A percentile compares a stretch with the other conserved stretches of the same genome.
These are phyloP conservation scores for Tephrocybe rancida DNA, from an alignment of 768 basidiomycete genomes.

Conservation along the genomic window DNA sequence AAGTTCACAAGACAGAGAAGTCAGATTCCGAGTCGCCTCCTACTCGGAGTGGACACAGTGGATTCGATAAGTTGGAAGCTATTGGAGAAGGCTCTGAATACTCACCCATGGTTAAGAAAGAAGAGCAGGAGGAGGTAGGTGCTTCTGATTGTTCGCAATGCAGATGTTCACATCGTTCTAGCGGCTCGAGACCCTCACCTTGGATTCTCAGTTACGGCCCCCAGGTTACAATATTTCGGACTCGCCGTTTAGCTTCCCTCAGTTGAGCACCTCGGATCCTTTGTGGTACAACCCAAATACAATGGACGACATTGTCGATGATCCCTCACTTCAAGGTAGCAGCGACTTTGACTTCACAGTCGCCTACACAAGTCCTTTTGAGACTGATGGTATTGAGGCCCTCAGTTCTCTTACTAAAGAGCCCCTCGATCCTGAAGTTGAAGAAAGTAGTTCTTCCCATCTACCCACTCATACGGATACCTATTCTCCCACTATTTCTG, in stretches of 20 bases:
- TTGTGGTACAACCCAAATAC: too few relatives aligned
- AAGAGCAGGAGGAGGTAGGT: not conserved
- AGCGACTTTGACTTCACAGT: too few relatives aligned
- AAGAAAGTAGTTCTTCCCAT: too few relatives aligned
- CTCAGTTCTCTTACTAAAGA: too few relatives aligned
- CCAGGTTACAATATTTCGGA: slow-evolving; percentile 13
- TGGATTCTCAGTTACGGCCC: slow-evolving; percentile 9
- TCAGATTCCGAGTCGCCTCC: not conserved
- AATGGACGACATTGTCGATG: too few relatives aligned
- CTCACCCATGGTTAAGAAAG: not conserved
- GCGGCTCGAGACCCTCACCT: too few relatives aligned
- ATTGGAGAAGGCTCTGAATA: not conserved
- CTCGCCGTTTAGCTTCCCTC: slow-evolving; percentile 15
- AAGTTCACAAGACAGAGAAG: not conserved
- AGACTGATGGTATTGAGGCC: too few relatives aligned
- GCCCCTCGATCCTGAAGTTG: too few relatives aligned
- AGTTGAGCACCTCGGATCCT: not conserved
- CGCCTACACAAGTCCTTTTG: too few relatives aligned
- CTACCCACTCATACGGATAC: not conserved
- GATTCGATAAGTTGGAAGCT: not conserved
- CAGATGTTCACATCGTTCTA: too few relatives aligned
- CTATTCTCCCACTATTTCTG: not conserved
- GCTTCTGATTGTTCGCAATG: too few relatives aligned
- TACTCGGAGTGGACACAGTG: not conserved
- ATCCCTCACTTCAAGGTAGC: too few relatives aligned